These are phyloP conservation scores for Sophora flavescens DNA, from an alignment of 306 rosid genomes.

Conservation along the genomic window DNA sequence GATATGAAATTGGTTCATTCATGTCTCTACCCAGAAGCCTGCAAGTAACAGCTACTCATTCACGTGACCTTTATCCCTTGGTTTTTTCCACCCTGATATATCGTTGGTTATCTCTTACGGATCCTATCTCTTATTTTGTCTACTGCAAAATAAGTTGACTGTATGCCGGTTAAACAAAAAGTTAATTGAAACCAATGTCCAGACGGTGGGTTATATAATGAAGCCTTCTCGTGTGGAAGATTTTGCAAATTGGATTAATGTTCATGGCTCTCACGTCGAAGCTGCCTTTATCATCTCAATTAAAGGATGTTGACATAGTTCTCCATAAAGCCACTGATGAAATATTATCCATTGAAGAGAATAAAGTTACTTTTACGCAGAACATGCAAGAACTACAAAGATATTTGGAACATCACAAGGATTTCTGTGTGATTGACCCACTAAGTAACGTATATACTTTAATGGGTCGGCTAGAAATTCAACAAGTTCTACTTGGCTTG, in stretches of 20 bases:
- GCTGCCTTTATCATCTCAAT: conserved; percentile 76
- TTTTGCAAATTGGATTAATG: conserved; percentile 89
- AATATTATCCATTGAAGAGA: conserved; percentile 70
- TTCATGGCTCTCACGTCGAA: conserved; percentile 76
- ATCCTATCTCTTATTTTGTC: too few relatives aligned
- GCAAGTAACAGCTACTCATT: too few relatives aligned
- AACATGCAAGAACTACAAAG: conserved; percentile 75
- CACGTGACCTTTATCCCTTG: too few relatives aligned
- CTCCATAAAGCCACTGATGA: conserved; percentile 96
- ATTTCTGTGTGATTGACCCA: conserved; percentile 81
- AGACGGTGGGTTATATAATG: conserved; percentile 78
- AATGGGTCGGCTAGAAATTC: conserved; percentile 80
- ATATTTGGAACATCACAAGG: conserved; percentile 69
- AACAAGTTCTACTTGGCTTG: conserved; percentile 73
- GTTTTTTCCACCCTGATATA: too few relatives aligned
- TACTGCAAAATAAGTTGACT: conserved; percentile 37
- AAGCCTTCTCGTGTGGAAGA: conserved; percentile 91
- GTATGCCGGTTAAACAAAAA: conserved; percentile 71
- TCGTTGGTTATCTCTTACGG: too few relatives aligned
- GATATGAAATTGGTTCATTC: too few relatives aligned
- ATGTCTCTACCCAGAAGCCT: too few relatives aligned
- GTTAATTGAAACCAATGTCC: conserved; percentile 51
- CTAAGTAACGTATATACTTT: conserved; percentile 67
- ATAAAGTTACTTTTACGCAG: conserved; percentile 57
- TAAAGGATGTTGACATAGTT: conserved; percentile 74